Base-by-base conservation (phyloP, 192 early-diverging fungal species). In the Podila horticola region DNA sequence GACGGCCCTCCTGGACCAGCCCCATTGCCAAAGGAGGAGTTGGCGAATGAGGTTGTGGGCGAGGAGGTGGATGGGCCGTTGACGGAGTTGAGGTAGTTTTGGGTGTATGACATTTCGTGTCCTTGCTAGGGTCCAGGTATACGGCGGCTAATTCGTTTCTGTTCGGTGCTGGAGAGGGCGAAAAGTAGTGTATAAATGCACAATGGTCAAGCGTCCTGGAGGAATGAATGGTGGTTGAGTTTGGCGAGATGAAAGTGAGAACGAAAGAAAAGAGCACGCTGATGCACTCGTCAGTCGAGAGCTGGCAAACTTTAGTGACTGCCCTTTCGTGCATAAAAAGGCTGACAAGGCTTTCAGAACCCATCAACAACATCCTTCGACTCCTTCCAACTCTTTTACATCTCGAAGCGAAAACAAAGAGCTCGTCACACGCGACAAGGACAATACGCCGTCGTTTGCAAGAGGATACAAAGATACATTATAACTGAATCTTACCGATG, bases 71-170 rank as follows among this genome's bases (percentile, higher is more conserved):
- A 71, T 8, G 77, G 48, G 3, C 77, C 77, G 69, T 81, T 81
- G 61, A 81, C 71, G 22, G 71, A 65, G 10, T 71, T 65, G 30
- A 81, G 34, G 67, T 81, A 81, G 31, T 81, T 66, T 26, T 81
- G 71, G 30, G 77, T 69, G n/a, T 55, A 73, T 41, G 52, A 55
- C 52, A 55, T 55, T 5, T n/a, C 24, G 24, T 1, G 20, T 7
- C n/a, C 52, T 28, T 69, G 62, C 0, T 22, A 11, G 24, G 34
- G 6, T n/a, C 20, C 11, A n/a, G 20, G 33, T 29, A 34, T 63
- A n/a, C 20, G 4, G 34, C 2, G 61, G 31, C 28, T 63, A 33
- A 4, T 36, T 15, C 15, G 22, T 29, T 33, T 17, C 31, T 38
- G 22, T 8, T 15, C 5, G n/a, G 33, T 17, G 36, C 41, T 33